Percentiles rank a stretch among this genome's conserved stretches.
Conservation (phyloP, 2,329 filamentous ascomycete species). For the Diaporthe sp. region DNA sequence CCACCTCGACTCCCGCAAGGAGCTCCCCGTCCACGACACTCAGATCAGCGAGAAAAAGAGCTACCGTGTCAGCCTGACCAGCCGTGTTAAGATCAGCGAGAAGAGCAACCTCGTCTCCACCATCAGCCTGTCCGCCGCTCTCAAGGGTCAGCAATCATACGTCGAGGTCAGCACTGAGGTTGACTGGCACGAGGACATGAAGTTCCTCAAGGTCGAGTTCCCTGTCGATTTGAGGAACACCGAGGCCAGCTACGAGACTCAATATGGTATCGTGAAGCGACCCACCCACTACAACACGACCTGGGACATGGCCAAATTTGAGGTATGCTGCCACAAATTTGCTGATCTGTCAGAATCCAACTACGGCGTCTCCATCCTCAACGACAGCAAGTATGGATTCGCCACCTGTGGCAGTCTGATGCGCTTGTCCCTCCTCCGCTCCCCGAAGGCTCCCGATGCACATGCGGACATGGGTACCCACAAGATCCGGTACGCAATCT, state of each 20-base stretch:
- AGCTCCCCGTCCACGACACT: constrained; percentile 78
- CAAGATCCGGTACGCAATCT: constrained; percentile 88
- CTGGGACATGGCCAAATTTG: constrained; percentile 94
- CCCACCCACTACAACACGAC: constrained; percentile 98
- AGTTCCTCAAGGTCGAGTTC: constrained; percentile 99
- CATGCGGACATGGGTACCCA: constrained; percentile 96
- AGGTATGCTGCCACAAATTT: constrained; percentile 96
- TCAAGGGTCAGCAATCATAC: constrained; percentile 75
- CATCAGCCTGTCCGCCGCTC: constrained; percentile 81
- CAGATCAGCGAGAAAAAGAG: constrained; percentile 79
- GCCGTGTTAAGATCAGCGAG: constrained; percentile 89
- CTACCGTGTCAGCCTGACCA: constrained; percentile 85
- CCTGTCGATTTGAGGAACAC: constrained; percentile 92
- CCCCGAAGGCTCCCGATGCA: constrained; percentile 92
- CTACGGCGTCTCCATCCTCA: constrained; percentile 93
- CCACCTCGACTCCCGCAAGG: constrained; percentile 88
- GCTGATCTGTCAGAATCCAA: constrained; percentile 90
- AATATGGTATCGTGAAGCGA: constrained; percentile 88
- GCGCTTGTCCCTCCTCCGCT: constrained; percentile 87
- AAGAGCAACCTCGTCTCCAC: constrained; percentile 89
- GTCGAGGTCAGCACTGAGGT: constrained; percentile 88
- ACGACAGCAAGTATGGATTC: constrained; percentile 97
- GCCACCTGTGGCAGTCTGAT: constrained; percentile 90
- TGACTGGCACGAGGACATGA: constrained; percentile 98
- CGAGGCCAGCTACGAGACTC: constrained; percentile 94